Evolutionary conservation across 1,284 basidiomycete species (phyloP), one percentile per base, ranked within the genome.

Genomic region (Macrocystidia cucumis): DNA sequence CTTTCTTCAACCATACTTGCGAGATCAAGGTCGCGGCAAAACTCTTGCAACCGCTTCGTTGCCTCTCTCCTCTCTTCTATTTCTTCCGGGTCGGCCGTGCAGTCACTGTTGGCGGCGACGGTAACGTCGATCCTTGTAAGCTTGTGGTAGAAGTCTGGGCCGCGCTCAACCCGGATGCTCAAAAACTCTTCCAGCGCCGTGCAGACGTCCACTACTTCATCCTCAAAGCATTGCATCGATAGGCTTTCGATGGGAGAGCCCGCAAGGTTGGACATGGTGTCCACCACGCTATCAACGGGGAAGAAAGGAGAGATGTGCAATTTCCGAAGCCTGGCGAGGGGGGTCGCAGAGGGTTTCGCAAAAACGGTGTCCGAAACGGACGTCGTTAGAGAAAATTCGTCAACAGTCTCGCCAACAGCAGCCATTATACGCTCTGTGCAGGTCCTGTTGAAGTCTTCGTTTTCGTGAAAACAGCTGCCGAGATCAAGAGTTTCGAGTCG

Each of bases 261-360:
- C 9, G 73, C 72, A 37, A 80, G 63, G 35, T 69, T 67, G 17
- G 71, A 57, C 48, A 78, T 64, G 2, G 76, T 78, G 45, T 74
- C 67, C 19, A 72, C 69, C 40, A 79, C 67, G 44, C 64, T 65
- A 46, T 74, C 69, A 20, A 77, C 65, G 16, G 76, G 73, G 59
- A 79, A 74, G 55, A 71, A 72, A 0, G 75, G 72, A 3, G 72
- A 67, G 48, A 79, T 67, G 52, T 74, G 72, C 9, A 78, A 58
- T 42, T 67, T 70, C 30, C 69, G 65, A 26, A 78, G 64, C 26
- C 60, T 56, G 17, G 60, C 66, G 37, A 78, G 61, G 13, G 71
- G 69, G n/a, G 68, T 69, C 38, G 59, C 60, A 29, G 57, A 51
- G 32, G 66, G 57, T 44, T 62, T 64, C n/a, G 67, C 59, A 49